Conservation (phyloP, 2,329 filamentous ascomycete genomes). For the Claviceps humidiphila region DNA sequence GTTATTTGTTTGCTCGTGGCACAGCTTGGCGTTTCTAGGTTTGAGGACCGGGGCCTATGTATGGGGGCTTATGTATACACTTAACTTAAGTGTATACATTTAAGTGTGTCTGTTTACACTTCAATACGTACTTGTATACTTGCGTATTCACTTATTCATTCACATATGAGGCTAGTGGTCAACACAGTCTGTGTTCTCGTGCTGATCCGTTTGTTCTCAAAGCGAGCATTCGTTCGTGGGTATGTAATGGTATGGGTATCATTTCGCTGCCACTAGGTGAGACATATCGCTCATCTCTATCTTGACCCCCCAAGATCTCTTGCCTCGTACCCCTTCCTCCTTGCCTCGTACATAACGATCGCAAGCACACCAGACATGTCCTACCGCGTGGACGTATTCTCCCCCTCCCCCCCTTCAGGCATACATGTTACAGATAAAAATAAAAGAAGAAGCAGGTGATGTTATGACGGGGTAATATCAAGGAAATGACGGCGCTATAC, state of each 20-base stretch:
- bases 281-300: too few species aligned
- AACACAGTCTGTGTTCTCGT: too few species aligned
- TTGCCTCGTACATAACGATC: too few species aligned
- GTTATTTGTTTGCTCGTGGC: background rate
- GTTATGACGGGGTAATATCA: background rate
- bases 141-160: too few species aligned
- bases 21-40: background rate
- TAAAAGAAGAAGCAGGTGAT: background rate
- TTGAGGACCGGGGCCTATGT: background rate
- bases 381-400: background rate
- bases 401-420: background rate
- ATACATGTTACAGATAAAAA: background rate
- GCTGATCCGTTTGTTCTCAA: too few species aligned
- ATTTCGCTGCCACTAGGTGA: too few species aligned
- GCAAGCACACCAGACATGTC: background rate
- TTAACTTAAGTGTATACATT: background rate
- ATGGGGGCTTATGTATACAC: background rate
- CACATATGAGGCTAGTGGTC: too few species aligned
- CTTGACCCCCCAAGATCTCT: background rate
- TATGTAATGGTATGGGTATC: too few species aligned
- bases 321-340: background rate
- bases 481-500: conserved; percentile 2
- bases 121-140: too few species aligned
- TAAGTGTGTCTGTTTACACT: too few species aligned
- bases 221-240: too few species aligned